Conservation (phyloP, 2,329 filamentous ascomycete species). For the Fusarium drepaniforme region DNA sequence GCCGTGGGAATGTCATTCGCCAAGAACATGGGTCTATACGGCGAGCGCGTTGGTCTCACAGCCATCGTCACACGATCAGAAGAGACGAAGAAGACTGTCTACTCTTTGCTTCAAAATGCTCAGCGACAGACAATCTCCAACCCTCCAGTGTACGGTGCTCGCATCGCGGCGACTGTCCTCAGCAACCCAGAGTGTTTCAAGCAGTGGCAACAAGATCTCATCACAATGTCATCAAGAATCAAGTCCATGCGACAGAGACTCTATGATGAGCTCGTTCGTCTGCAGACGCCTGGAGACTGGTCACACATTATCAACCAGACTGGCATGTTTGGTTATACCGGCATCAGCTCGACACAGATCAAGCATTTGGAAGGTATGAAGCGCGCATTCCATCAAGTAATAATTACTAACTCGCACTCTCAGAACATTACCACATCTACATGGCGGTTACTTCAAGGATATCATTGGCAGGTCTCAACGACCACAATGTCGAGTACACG, state of each 20-base stretch:
- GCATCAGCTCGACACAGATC: slow-evolving; percentile 62
- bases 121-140: slow-evolving; percentile 52
- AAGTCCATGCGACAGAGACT: slow-evolving; percentile 49
- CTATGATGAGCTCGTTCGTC: slow-evolving; percentile 47
- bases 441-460: slow-evolving; percentile 55
- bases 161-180: slow-evolving; percentile 51
- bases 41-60: slow-evolving; percentile 50
- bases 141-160: slow-evolving; percentile 51
- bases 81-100: slow-evolving; percentile 30
- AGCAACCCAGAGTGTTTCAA: slow-evolving; percentile 40
- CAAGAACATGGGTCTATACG: slow-evolving; percentile 67
- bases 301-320: slow-evolving; percentile 51
- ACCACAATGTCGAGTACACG: slow-evolving; percentile 47
- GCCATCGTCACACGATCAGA: slow-evolving; percentile 42
- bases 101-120: slow-evolving; percentile 47
- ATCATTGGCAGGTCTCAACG: slow-evolving; percentile 54
- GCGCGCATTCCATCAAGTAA: accelerated
- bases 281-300: slow-evolving; percentile 53
- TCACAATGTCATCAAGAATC: slow-evolving; percentile 53
- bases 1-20: slow-evolving; percentile 71
- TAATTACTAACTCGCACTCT: neutral
- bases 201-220: slow-evolving; percentile 51
- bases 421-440: slow-evolving; percentile 52
- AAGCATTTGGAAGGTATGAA: slow-evolving; percentile 45
- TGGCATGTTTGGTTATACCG: slow-evolving; percentile 60